Base-by-base conservation (phyloP, 2,329 filamentous ascomycete genomes). In the Mariannaea elegans region DNA sequence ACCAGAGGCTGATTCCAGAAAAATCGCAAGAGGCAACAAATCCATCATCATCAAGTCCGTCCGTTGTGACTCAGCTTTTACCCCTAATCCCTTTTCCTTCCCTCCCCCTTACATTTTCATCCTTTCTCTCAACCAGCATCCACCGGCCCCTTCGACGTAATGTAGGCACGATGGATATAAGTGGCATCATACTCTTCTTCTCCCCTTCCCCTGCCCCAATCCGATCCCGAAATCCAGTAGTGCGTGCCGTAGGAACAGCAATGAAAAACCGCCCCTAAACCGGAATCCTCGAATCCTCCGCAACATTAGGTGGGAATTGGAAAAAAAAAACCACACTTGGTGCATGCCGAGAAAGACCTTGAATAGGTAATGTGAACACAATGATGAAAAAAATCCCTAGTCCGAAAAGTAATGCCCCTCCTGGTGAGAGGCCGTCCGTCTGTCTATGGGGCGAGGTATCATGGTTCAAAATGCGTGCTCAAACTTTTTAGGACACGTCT, bases 381-480 rank as follows among this genome's bases (percentile, higher is more conserved):
- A 65, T 67, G 64, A 70, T 72, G 65, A 72, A 69, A 61, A 57
- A 66, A 66, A 70, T 71, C 68, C 69, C 61, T 67, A 68, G 57
- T 69, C 68, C 65, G 65, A 67, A 67, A 69, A 61, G 59, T 66
- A 63, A 64, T 69, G 67, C 70, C 68, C 70, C 70, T 72, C 71
- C 66, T 44, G 64, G 67, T 68, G 70, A 72, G 71, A 72, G 73
- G 65, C 65, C 70, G 71, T 73, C 71, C 72, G 70, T 73, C 71
- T 73, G 73, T 81, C 79, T 81, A 81, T 80, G 73, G 73, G 73
- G 72, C 72, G 72, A 81, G 80, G 81, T 82, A 82, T 83, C 81
- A 81, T 81, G 76, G 75, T 76, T 75, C 71, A 72, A 74, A 75
- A 78, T 76, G 75, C 73, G 73, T 71, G 72, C 72, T 76, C 76